Conservation (phyloP, 2,329 filamentous ascomycete genomes). For the Sarocladiaceae sp. region DNA sequence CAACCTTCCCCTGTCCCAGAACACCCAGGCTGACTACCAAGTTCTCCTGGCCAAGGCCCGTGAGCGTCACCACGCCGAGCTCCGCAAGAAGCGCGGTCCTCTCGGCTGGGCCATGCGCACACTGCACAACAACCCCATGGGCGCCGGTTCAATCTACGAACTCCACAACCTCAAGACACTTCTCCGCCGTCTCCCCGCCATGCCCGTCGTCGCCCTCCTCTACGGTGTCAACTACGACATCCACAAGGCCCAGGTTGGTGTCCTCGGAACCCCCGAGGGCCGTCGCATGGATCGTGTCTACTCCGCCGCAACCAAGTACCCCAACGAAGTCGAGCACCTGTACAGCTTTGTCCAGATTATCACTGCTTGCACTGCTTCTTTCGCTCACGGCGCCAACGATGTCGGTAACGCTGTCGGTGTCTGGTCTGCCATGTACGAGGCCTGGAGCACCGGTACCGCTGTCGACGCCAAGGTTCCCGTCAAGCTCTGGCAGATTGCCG, state of each 20-base stretch:
- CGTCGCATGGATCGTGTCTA: conserved; percentile 68
- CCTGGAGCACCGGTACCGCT: conserved; percentile 61
- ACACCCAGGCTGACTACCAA: conserved; percentile 52
- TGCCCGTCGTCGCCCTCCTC: conserved; percentile 56
- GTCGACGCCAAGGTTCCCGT: conserved; percentile 56
- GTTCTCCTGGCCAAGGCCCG: conserved; percentile 54
- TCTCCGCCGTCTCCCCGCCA: conserved; percentile 64
- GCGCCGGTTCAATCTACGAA: conserved; percentile 71
- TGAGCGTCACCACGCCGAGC: conserved; percentile 56
- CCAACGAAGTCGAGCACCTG: conserved; percentile 66
- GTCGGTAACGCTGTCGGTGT: conserved; percentile 67
- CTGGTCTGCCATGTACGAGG: conserved; percentile 66
- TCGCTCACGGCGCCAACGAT: conserved; percentile 75
- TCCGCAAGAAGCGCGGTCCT: conserved; percentile 59
- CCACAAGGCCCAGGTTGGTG: conserved; percentile 68
- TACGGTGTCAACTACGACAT: conserved; percentile 83
- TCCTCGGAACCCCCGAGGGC: conserved; percentile 68
- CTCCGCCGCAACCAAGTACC: conserved; percentile 57
- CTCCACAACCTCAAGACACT: conserved; percentile 62
- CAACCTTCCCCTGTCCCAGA: conserved; percentile 40
- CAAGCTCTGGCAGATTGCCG: conserved; percentile 72
- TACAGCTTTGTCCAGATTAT: conserved; percentile 65
- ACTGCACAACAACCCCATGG: conserved; percentile 70
- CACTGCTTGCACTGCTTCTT: conserved; percentile 68
- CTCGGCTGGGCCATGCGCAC: conserved; percentile 82